A percentile compares a stretch with the other conserved stretches of the same genome.
These are phyloP conservation scores for Amauroascus verrucosus DNA, from an alignment of 2,329 filamentous ascomycete species.

Conservation along the genomic window DNA sequence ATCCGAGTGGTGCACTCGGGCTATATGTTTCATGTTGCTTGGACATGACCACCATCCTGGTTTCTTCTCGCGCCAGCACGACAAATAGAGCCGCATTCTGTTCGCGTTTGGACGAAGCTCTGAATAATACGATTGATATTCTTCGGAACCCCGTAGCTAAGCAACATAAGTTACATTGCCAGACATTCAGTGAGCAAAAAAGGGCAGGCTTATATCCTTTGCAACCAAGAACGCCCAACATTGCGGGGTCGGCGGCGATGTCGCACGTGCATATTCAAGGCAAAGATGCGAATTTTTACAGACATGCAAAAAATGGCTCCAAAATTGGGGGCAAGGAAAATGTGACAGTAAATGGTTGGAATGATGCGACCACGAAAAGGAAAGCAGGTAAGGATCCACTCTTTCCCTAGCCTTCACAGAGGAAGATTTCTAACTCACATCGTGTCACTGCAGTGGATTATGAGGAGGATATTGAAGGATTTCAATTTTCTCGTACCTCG, in stretches of 20 bases:
- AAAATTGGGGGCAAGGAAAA: constrained; percentile 5
- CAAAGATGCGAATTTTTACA: constrained; percentile 5
- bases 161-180: not conserved
- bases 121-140: constrained; percentile 4
- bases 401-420: not conserved
- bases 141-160: not conserved
- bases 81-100: constrained; percentile 8
- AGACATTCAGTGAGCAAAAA: not conserved
- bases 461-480: constrained; percentile 68
- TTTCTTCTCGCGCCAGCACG: constrained; percentile 12
- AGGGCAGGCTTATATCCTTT: not conserved
- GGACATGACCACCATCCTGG: constrained; percentile 17
- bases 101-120: constrained; percentile 5
- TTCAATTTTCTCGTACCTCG: constrained; percentile 59
- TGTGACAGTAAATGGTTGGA: constrained; percentile 13
- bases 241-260: constrained; percentile 5
- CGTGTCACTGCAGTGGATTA: constrained; percentile 37
- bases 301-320: constrained; percentile 10
- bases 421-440: not conserved
- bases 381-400: constrained; percentile 34
- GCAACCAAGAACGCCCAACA: not conserved
- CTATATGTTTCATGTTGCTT: not conserved
- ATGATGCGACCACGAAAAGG: constrained; percentile 28
- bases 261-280: constrained; percentile 13
- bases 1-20: not conserved